Base-by-base conservation (phyloP, 2,329 filamentous ascomycete species). In the Cordyceps cicadae region DNA sequence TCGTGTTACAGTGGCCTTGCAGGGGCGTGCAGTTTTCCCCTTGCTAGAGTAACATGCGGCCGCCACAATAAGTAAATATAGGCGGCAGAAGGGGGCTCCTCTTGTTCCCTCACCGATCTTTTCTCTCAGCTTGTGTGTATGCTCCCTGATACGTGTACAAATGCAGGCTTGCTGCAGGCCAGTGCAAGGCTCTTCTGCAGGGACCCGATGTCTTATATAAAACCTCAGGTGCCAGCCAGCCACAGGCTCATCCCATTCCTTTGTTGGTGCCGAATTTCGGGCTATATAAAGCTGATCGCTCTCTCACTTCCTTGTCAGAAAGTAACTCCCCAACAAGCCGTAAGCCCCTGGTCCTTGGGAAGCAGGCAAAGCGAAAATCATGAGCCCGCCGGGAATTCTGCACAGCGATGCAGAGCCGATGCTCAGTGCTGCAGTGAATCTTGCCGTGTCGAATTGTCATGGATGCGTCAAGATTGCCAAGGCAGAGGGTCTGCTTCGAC, bases 391-490 rank as follows among this genome's bases (percentile, higher is more conserved):
- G 8, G 58, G 58, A 3, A 45, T 54, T 39, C 41, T 60, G 26
- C 43, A 12, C 43, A 49, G 43, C 19, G 58, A 49, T n/a, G 17
- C 21, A 49, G 56, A 59, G 49, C 19, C 43, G 19, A 24, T 21
- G 5, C 46, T 29, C 34, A 58, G 14, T 9, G 32, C 55, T 17
- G 26, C 56, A 1, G 24, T 51, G 14, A 17, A 15, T 5, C 12
- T 32, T 7, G 19, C 17, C 34, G 15, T 26, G 56, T 45, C 58
- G 26, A 48, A 21, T 11, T 61, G 59, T n/a, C 24, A 50, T 32
- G 59, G 59, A 17, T 61, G 59, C 53, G 46, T 45, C 45, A 51
- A 56, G 46, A 61, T 61, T 61, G 59, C 52, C 37, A 43, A 43
- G 21, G 52, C 52, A 51, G 59, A 60, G 32, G 41, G 49, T 14